phyloP scores from a whole-genome alignment of 495 filamentous ascomycete species.

The Aspergillus avenaceus region DNA sequence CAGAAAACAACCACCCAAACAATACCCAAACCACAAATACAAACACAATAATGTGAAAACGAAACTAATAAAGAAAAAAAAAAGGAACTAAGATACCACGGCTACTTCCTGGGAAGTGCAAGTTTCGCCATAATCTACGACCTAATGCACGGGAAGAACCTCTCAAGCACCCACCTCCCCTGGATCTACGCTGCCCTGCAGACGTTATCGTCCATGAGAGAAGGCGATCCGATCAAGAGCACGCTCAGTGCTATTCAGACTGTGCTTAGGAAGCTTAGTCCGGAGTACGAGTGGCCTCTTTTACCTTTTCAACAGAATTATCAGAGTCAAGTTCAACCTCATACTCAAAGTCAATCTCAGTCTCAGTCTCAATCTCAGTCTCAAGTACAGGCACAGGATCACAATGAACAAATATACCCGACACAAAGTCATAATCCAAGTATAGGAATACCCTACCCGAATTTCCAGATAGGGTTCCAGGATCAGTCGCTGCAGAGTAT shows the following conservation, averaged over 20 bases:
- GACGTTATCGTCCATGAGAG: slow-evolving; percentile 27
- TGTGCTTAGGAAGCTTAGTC: slow-evolving; percentile 29
- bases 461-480: slow-evolving; percentile 12
- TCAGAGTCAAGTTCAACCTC: too few species aligned
- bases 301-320: neutral
- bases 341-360: too few species aligned
- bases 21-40: too few species aligned
- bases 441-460: too few species aligned
- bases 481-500: slow-evolving; percentile 19
- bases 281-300: slow-evolving; percentile 29
- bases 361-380: too few species aligned
- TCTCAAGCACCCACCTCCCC: slow-evolving; percentile 31
- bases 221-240: slow-evolving; percentile 25
- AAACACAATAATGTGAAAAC: too few species aligned
- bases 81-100: slow-evolving; percentile 42
- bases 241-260: slow-evolving; percentile 33
- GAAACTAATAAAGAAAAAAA: too few species aligned
- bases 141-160: slow-evolving; percentile 30
- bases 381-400: too few species aligned
- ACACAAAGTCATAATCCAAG: neutral
- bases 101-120: slow-evolving; percentile 35
- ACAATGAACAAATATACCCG: neutral
- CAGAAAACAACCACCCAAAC: too few species aligned
- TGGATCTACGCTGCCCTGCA: slow-evolving; percentile 38
- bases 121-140: slow-evolving; percentile 39